Conservation (phyloP, 129 eudicot genomes). For the Ambrosia trifida region DNA sequence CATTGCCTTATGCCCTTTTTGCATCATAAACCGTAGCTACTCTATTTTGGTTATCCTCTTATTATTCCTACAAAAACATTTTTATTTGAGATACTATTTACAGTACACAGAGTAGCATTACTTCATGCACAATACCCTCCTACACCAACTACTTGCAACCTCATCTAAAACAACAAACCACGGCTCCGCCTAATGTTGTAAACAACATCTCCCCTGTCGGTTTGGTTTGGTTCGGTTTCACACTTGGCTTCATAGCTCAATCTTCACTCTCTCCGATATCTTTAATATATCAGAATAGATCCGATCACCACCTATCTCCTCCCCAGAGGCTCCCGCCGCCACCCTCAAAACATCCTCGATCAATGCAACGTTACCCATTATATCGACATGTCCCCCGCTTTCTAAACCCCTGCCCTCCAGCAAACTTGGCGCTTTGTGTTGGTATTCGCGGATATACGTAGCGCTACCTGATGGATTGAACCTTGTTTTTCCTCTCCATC, state of each 20-base stretch:
- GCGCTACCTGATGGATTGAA: slow-evolving; percentile 74
- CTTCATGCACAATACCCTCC: not conserved
- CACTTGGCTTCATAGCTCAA: slow-evolving; percentile 40
- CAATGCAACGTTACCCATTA: slow-evolving; percentile 71
- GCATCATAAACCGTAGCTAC: too few relatives aligned
- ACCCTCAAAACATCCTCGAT: slow-evolving; percentile 79
- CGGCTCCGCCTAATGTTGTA: not conserved
- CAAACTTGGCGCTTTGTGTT: slow-evolving; percentile 65
- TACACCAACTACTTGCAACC: not conserved
- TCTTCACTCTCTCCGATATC: slow-evolving; percentile 62
- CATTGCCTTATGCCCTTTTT: too few relatives aligned
- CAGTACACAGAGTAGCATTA: slow-evolving; percentile 18
- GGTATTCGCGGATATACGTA: slow-evolving; percentile 59
- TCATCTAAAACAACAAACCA: not conserved
- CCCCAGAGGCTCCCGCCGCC: slow-evolving; percentile 79
- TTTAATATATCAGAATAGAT: slow-evolving; percentile 63
- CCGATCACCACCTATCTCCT: slow-evolving; percentile 68
- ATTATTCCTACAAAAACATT: slow-evolving; percentile 1
- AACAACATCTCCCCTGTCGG: not conserved
- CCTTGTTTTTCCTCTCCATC: slow-evolving; percentile 75
- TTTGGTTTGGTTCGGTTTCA: slow-evolving; percentile 9
- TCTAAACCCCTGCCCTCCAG: slow-evolving; percentile 68
- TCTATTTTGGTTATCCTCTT: not conserved
- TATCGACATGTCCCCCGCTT: slow-evolving; percentile 81
- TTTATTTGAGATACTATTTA: not conserved